phyloP scores from a whole-genome alignment of 2,329 filamentous ascomycete species.

The Eutypella sp. region DNA sequence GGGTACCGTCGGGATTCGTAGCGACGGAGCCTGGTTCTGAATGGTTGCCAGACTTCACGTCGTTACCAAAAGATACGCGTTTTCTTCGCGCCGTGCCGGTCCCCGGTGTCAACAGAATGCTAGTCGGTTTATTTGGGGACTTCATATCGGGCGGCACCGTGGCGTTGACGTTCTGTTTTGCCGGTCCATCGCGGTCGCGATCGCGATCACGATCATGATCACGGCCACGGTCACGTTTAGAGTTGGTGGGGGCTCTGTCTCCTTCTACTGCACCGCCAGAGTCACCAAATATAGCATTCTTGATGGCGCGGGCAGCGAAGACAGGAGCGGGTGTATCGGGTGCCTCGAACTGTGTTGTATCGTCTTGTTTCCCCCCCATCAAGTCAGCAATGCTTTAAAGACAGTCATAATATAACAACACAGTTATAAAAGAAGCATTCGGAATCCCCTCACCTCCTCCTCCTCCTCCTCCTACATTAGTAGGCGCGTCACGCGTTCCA shows the following conservation, averaged over 20 bases:
- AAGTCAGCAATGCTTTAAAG: constrained; percentile 10
- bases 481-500: constrained; percentile 28
- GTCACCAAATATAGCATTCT: constrained; percentile 59
- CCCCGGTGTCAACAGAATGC: constrained; percentile 61
- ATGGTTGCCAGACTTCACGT: constrained; percentile 41
- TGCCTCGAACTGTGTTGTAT: constrained; percentile 47
- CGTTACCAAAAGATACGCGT: constrained; percentile 60
- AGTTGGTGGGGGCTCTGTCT: constrained; percentile 27
- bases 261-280: constrained; percentile 28
- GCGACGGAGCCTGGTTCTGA: constrained; percentile 15
- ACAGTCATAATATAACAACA: constrained; percentile 1
- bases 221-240: no score
- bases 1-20: constrained; percentile 8
- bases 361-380: constrained; percentile 32
- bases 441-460: no score
- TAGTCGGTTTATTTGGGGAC: constrained; percentile 47
- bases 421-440: background rate
- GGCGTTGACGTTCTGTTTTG: constrained; percentile 16
- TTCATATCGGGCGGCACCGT: constrained; percentile 25
- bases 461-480: constrained; percentile 17
- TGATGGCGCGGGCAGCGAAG: constrained; percentile 61
- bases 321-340: constrained; percentile 63
- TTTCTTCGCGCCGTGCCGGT: constrained; percentile 57
- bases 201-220: no score
- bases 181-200: constrained; percentile 23